phyloP scores from a whole-genome alignment of 352 stramenopile species.

The Phytophthora colocasiae region DNA sequence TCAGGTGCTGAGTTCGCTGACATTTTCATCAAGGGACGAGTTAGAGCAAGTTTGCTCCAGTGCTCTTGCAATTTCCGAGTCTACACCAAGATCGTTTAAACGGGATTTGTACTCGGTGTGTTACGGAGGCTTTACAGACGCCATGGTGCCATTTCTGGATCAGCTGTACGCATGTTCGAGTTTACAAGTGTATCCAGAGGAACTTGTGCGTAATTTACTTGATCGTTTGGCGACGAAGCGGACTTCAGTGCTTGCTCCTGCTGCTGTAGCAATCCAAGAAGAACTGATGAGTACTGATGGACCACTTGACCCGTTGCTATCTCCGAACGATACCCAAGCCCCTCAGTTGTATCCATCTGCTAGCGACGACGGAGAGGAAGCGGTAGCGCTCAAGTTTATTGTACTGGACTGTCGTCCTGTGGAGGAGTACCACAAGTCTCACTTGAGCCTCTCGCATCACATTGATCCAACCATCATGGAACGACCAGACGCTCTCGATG shows the following conservation, averaged over 20 bases:
- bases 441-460: constrained; percentile 88
- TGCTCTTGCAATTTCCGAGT: constrained; percentile 65
- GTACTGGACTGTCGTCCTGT: constrained; percentile 83
- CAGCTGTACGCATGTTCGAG: constrained; percentile 80
- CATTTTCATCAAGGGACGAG: constrained; percentile 61
- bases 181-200: constrained; percentile 83
- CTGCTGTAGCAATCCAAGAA: constrained; percentile 12
- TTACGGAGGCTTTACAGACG: constrained; percentile 77
- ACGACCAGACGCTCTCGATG: constrained; percentile 72
- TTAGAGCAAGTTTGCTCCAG: constrained; percentile 63
- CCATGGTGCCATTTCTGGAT: constrained; percentile 71
- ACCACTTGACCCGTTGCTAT: constrained; percentile 49
- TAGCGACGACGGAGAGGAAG: constrained; percentile 33
- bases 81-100: constrained; percentile 80
- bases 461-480: constrained; percentile 83
- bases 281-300: constrained; percentile 10
- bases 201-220: constrained; percentile 81
- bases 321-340: constrained; percentile 10
- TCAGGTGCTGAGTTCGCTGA: constrained; percentile 81
- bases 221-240: constrained; percentile 49
- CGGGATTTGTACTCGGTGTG: constrained; percentile 85
- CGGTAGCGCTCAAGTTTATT: constrained; percentile 60
- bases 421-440: constrained; percentile 79
- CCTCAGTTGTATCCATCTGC: constrained; percentile 25
- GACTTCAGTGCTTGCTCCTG: constrained; percentile 6